Conservation (phyloP, 169 alveolate species). For the Cryptosporidium bovis region DNA sequence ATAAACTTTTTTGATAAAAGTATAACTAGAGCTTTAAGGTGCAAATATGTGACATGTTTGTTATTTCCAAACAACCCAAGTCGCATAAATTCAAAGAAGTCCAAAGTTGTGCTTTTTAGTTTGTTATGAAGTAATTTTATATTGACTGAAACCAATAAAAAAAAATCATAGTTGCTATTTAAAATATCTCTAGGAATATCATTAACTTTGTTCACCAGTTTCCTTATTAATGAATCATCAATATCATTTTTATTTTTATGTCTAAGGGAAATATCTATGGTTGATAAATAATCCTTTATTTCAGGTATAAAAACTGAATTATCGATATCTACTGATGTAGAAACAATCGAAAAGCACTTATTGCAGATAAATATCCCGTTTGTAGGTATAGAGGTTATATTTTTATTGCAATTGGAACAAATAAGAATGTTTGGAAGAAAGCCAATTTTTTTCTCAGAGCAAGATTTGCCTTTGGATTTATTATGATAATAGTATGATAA, state of each 20-base stretch:
- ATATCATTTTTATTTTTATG: neutral
- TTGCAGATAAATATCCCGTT: constrained; percentile 6
- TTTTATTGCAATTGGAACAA: constrained; percentile 30
- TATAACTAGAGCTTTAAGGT: neutral
- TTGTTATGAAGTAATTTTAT: no score
- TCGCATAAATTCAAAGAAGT: neutral
- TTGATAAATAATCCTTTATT: constrained; percentile 29
- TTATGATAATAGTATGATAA: constrained; percentile 10
- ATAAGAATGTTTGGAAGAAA: constrained; percentile 4
- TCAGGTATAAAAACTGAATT: constrained; percentile 30
- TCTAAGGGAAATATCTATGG: constrained; percentile 21
- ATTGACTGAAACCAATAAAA: neutral
- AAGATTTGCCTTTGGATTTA: neutral
- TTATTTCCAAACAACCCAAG: neutral
- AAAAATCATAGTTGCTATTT: neutral
- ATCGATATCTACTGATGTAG: constrained; percentile 60
- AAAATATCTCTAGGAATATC: neutral
- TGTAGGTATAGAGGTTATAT: constrained; percentile 16
- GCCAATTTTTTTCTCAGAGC: neutral
- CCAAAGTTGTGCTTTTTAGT: no score
- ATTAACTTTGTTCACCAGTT: neutral
- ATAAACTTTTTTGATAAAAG: constrained; percentile 21
- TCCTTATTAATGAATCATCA: neutral
- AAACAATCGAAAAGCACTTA: constrained; percentile 4
- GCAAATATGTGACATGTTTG: constrained; percentile 10